phyloP scores from a whole-genome alignment of 2,329 filamentous ascomycete species.

The Fusarium nanum region DNA sequence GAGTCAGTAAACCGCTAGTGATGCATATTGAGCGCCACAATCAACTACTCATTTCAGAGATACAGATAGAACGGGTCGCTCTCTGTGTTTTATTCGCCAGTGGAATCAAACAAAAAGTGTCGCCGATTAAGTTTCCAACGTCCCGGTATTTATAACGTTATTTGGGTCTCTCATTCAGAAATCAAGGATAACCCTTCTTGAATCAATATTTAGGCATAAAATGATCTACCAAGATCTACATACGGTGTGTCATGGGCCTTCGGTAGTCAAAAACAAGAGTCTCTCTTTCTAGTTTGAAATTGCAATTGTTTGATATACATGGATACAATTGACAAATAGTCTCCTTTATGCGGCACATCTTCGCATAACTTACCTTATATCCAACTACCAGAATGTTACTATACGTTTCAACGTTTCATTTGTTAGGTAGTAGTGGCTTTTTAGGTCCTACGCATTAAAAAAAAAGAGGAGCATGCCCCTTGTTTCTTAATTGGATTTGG shows the following conservation, averaged over 20 bases:
- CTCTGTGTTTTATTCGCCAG: background rate
- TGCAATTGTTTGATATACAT: constrained; percentile 28
- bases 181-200: background rate
- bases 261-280: background rate
- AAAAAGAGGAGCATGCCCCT: constrained; percentile 28
- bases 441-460: background rate
- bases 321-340: constrained; percentile 7
- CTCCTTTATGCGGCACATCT: constrained; percentile 18
- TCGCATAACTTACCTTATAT: constrained; percentile 2
- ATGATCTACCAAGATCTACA: constrained; percentile 34
- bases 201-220: constrained; percentile 8
- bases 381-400: constrained; percentile 3
- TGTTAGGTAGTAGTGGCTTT: background rate
- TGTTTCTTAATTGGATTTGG: constrained; percentile 3
- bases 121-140: constrained; percentile 3
- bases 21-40: background rate
- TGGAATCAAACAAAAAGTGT: background rate
- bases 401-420: background rate
- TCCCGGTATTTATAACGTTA: background rate
- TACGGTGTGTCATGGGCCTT: background rate
- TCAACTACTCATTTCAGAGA: constrained; percentile 1
- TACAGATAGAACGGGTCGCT: background rate
- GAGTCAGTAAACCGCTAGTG: background rate
- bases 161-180: constrained; percentile 1
- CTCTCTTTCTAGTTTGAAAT: constrained; percentile 11